Percentiles rank a stretch among this genome's conserved stretches.
Conservation (phyloP, 306 rosid genomes). For the Adenanthera pavonina region DNA sequence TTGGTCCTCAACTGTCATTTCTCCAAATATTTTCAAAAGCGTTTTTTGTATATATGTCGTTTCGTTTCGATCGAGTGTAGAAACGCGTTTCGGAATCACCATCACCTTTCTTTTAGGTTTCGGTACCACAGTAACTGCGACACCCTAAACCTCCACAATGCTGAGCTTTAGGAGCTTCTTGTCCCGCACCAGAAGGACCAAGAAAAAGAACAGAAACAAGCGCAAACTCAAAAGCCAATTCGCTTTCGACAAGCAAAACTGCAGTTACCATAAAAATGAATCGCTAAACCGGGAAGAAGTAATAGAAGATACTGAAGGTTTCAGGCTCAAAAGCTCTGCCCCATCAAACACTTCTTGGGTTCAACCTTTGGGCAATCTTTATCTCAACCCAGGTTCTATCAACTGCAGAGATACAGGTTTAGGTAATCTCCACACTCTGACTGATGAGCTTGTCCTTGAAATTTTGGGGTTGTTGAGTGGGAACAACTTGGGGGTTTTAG, state of each 20-base stretch:
- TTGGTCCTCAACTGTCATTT: no score
- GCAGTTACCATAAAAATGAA: conserved; percentile 38
- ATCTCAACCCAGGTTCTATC: conserved; percentile 58
- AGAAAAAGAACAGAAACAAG: conserved; percentile 34
- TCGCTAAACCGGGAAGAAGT: conserved; percentile 18
- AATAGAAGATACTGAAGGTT: conserved; percentile 55
- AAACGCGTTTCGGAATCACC: conserved; percentile 1
- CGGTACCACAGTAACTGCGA: background rate
- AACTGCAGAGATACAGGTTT: conserved; percentile 86
- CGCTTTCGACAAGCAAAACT: conserved; percentile 29
- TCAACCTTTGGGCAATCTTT: conserved; percentile 87
- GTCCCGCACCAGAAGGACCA: conserved; percentile 40
- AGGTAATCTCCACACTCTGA: conserved; percentile 75
- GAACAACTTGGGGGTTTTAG: conserved; percentile 65
- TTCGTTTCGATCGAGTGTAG: background rate
- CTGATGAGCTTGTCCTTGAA: conserved; percentile 90
- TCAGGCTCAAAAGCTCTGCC: conserved; percentile 77
- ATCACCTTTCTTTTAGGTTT: background rate
- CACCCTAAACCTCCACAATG: conserved; percentile 43
- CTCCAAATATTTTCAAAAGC: background rate
- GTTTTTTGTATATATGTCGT: background rate
- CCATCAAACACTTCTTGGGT: conserved; percentile 75
- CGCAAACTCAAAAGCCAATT: conserved; percentile 40
- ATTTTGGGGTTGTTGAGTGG: conserved; percentile 68
- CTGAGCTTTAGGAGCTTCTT: conserved; percentile 50